These are phyloP conservation scores for Cynara cardunculus DNA, from an alignment of 129 eudicot genomes.

Conservation along the genomic window DNA sequence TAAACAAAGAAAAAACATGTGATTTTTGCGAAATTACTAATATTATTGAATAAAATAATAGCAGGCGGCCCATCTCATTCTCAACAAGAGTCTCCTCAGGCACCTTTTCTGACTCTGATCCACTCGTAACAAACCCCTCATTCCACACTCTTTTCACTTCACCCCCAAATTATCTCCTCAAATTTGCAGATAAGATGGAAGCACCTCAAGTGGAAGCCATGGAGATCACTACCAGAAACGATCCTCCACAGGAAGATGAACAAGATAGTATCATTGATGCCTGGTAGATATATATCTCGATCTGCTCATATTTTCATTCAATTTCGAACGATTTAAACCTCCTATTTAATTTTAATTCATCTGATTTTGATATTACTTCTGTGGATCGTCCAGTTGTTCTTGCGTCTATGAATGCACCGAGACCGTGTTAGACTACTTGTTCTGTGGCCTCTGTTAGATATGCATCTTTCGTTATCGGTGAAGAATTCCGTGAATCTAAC, in stretches of 20 bases:
- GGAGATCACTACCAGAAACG: constrained; percentile 31
- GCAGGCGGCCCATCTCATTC: neutral
- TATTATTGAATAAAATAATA: no score
- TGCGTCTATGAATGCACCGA: neutral
- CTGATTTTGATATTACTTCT: neutral
- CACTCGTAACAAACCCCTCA: constrained; percentile 16
- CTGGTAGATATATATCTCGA: constrained; percentile 33
- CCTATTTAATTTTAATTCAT: no score
- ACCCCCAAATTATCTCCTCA: neutral
- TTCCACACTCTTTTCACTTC: neutral
- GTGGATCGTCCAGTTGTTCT: neutral
- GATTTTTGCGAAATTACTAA: no score
- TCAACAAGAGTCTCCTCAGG: neutral
- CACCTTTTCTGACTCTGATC: neutral
- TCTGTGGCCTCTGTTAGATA: neutral
- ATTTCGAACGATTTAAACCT: neutral
- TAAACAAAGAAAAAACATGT: no score
- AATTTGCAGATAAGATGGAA: constrained; percentile 38
- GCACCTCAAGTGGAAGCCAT: constrained; percentile 64
- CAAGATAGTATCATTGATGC: constrained; percentile 44
- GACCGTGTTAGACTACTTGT: neutral
- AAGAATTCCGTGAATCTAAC: neutral
- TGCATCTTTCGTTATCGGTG: no score
- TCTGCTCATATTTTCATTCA: neutral
- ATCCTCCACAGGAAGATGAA: constrained; percentile 45